Evolutionary conservation across 257 asterid species (phyloP).

Genomic region (Solanum chaucha): DNA sequence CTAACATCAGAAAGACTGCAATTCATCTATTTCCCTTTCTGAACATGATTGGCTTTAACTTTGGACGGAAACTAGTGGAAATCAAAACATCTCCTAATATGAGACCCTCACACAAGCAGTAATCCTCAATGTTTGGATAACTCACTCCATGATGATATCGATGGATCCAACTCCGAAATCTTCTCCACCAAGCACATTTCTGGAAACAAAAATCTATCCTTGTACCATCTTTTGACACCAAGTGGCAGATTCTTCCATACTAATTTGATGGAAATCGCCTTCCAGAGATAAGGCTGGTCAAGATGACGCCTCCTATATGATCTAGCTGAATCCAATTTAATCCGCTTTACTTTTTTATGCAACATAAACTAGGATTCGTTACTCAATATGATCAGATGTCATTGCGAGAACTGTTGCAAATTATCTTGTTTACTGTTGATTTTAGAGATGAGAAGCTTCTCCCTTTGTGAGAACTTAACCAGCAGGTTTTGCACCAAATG

Average conservation of each 20-base stretch:
- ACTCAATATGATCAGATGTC: neutral
- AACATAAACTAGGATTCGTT: neutral
- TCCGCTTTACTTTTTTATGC: neutral
- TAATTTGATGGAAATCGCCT: neutral
- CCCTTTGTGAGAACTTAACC: neutral
- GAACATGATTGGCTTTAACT: neutral
- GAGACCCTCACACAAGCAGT: neutral
- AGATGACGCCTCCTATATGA: neutral
- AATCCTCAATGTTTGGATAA: neutral
- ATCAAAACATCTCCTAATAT: neutral
- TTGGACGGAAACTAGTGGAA: neutral
- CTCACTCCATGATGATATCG: neutral
- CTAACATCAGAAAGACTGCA: neutral
- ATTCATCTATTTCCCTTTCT: neutral
- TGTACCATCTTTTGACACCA: neutral
- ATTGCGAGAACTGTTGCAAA: neutral
- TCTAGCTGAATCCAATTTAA: neutral
- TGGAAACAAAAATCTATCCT: neutral
- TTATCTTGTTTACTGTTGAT: neutral
- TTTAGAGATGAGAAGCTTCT: neutral
- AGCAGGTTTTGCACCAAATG: neutral
- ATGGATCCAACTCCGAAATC: neutral
- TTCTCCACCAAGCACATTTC: neutral
- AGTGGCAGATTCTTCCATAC: neutral
- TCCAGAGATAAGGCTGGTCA: neutral